A percentile compares a stretch with the other conserved stretches of the same genome.
phyloP scores from a whole-genome alignment of 805 yeast genomes.

The Saturnispora halmiae region DNA sequence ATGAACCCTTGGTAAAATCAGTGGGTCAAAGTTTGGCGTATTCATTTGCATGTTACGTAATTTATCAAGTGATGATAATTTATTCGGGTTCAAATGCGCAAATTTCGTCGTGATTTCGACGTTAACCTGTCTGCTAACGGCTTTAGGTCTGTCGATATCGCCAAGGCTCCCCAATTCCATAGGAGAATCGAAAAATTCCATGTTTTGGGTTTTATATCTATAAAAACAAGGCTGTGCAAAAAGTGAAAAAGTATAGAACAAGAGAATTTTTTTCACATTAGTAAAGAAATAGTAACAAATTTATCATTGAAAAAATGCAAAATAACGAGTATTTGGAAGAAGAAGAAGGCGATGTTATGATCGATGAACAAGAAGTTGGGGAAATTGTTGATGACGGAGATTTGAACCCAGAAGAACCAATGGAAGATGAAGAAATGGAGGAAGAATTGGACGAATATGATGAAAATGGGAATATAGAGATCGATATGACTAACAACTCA shows the following conservation, averaged over 20 bases:
- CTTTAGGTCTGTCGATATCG: no score
- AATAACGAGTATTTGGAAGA: slow-evolving; percentile 6
- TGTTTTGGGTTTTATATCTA: neutral
- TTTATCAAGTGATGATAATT: neutral
- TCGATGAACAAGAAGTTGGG: slow-evolving; percentile 25
- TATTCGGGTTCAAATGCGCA: neutral
- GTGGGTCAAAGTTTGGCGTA: neutral
- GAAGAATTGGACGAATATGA: slow-evolving; percentile 19
- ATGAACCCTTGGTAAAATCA: slow-evolving; percentile 2
- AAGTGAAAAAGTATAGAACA: neutral
- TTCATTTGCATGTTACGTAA: neutral
- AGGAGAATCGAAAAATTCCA: neutral
- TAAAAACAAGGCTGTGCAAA: neutral
- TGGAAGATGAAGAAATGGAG: slow-evolving; percentile 28
- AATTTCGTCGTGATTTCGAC: neutral
- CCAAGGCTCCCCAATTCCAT: no score
- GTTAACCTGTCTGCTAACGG: neutral
- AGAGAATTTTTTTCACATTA: neutral
- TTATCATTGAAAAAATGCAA: slow-evolving; percentile 2
- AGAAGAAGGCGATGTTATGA: slow-evolving; percentile 23
- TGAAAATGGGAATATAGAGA: slow-evolving; percentile 52
- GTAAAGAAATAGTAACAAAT: no score
- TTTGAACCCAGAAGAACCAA: slow-evolving; percentile 33
- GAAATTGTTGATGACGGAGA: slow-evolving; percentile 28
- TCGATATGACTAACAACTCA: slow-evolving; percentile 87